Evolutionary conservation across 2,329 filamentous ascomycete genomes (phyloP), one percentile per base, ranked within the genome.

Genomic region (Xylariaceae sp.): DNA sequence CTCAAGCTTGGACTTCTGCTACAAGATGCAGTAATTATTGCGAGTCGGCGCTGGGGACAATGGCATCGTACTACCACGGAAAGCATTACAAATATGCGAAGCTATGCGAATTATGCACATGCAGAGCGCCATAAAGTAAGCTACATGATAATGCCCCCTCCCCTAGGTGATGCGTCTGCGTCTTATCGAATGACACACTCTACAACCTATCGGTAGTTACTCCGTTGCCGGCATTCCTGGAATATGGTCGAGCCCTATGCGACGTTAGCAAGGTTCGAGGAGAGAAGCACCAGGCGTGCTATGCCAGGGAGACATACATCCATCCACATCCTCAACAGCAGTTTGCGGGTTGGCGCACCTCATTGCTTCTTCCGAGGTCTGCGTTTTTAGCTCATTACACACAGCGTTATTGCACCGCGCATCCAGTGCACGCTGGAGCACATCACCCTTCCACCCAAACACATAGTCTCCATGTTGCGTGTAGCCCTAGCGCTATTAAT

Each of bases 381-480:
- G 68, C 6, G 62, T 62, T 59, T 62, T 65, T 12, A 69, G 66
- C 48, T 67, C 60, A n/a, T 53, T 64, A 37, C 68, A 70, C 14
- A 67, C 59, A 19, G 65, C 67, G 24, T 67, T 70, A 62, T 74
- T 74, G 66, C 75, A 76, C 31, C 65, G 61, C 45, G 74, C 75
- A 56, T 76, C 68, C 61, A 76, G 68, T 17, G 75, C 74, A 21
- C 73, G 71, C 55, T 76, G 75, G 8, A 76, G 72, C 2, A 71
- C 65, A 62, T 76, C 72, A 21, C 66, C 75, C 53, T 76, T 69
- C 75, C 75, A 77, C 47, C 75, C 75, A 61, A 77, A 77, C 33
- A 77, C 61, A 61, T 77, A 77, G 62, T 77, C 75, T 44, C 73
- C 72, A 40, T 75, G 72, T 17, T 69, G 67, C 0, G 65, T 67